These are phyloP conservation scores for Ceratopteris richardii DNA, from an alignment of 75 land plant species.

Conservation along the genomic window DNA sequence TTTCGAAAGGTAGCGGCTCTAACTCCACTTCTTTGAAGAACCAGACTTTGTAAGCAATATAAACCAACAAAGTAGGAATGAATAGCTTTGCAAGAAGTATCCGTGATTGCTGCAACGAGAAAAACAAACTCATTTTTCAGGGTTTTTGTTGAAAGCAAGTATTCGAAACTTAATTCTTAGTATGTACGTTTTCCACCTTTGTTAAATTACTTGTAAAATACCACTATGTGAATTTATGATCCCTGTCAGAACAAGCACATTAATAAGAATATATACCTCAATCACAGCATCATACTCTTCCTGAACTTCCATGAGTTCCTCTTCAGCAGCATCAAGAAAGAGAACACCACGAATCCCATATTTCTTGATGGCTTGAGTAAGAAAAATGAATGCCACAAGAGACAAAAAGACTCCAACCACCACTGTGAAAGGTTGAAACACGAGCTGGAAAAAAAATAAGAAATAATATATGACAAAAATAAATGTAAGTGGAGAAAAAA, in stretches of 20 bases:
- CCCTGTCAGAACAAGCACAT: background rate
- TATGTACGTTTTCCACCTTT: no score
- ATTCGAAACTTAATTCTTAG: no score
- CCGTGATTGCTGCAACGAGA: slow-evolving; percentile 11
- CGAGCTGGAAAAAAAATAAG: slow-evolving; percentile 14
- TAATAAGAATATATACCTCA: slow-evolving; percentile 8
- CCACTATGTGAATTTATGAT: no score
- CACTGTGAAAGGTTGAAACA: slow-evolving; percentile 25
- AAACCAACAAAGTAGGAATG: slow-evolving; percentile 17
- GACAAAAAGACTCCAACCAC: slow-evolving; percentile 15
- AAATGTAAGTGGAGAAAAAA: no score
- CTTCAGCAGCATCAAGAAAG: slow-evolving; percentile 27
- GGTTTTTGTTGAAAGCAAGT: no score
- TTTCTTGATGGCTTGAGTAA: slow-evolving; percentile 21
- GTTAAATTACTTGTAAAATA: no score
- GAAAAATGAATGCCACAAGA: slow-evolving; percentile 14
- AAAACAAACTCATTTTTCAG: no score
- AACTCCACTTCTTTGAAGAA: slow-evolving; percentile 13
- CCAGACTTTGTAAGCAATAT: slow-evolving; percentile 18
- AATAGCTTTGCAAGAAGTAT: slow-evolving; percentile 23
- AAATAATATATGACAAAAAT: no score
- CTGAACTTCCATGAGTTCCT: slow-evolving; percentile 13
- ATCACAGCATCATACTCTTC: slow-evolving; percentile 22
- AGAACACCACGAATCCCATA: slow-evolving; percentile 26
- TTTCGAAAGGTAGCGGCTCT: slow-evolving; percentile 18